A percentile compares a stretch with the other conserved stretches of the same genome.
phyloP scores from a whole-genome alignment of 768 basidiomycete genomes.

The Lentinula sp. region DNA sequence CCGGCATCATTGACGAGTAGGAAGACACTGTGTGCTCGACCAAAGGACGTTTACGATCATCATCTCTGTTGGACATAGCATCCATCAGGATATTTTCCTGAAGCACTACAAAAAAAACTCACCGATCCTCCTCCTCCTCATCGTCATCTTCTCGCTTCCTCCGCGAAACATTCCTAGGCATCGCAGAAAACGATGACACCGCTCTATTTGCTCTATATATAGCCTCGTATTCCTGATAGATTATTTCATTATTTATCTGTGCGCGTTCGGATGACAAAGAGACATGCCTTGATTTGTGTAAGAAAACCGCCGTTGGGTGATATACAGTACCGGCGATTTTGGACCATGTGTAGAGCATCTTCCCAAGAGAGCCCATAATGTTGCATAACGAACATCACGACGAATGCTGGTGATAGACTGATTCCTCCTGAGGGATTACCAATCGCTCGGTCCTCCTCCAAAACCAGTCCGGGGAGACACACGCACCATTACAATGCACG shows the following conservation, averaged over 20 bases:
- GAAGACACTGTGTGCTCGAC: conserved; percentile 22
- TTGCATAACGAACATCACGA: conserved; percentile 93
- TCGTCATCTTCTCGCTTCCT: conserved; percentile 79
- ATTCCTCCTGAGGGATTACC: conserved; percentile 58
- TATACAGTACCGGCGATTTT: conserved; percentile 90
- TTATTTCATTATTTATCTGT: background rate
- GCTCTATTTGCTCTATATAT: conserved; percentile 80
- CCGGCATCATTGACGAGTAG: background rate
- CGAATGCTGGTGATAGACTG: conserved; percentile 81
- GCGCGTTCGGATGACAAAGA: background rate
- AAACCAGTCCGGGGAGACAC: conserved; percentile 11
- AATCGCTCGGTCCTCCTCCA: background rate
- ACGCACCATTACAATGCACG: conserved; percentile 83
- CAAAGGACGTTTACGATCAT: conserved; percentile 42
- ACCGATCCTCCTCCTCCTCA: conserved; percentile 23
- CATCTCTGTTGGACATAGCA: conserved; percentile 23
- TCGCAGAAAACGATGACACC: conserved; percentile 50
- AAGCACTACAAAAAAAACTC: background rate
- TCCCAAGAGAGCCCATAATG: conserved; percentile 78
- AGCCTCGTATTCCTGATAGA: conserved; percentile 78
- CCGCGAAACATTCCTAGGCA: conserved; percentile 38
- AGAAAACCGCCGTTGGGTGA: conserved; percentile 90
- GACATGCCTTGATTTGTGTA: conserved; percentile 79
- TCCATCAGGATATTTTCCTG: conserved; percentile 6
- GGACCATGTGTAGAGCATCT: conserved; percentile 82